These are phyloP conservation scores for Termitomyces eurrhizus DNA, from an alignment of 768 basidiomycete species.

Conservation along the genomic window DNA sequence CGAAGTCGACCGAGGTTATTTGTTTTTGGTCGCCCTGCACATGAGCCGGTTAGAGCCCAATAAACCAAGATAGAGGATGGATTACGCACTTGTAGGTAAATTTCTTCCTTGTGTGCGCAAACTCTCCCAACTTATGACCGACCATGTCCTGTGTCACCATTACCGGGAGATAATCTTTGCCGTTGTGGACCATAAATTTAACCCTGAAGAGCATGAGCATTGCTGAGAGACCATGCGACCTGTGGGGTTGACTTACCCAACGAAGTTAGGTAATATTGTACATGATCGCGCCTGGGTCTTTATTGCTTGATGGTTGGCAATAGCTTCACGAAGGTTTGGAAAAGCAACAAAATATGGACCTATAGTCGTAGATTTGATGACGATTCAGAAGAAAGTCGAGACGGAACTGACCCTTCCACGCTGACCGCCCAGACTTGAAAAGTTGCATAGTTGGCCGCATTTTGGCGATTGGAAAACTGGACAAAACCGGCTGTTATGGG, in stretches of 20 bases:
- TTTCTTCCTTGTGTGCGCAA: constrained; percentile 83
- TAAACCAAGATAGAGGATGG: not conserved
- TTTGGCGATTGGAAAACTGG: not conserved
- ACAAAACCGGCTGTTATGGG: not conserved
- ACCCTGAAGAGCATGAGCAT: constrained; percentile 41
- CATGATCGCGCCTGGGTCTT: constrained; percentile 85
- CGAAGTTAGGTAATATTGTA: constrained; percentile 93
- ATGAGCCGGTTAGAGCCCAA: not conserved
- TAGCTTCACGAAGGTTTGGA: constrained; percentile 78
- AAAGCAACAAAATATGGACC: constrained; percentile 96
- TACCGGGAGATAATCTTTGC: constrained; percentile 85
- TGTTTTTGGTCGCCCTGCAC: constrained; percentile 19
- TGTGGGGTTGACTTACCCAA: constrained; percentile 60
- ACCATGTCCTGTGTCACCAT: constrained; percentile 96
- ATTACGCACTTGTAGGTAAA: constrained; percentile 78
- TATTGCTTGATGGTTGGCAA: constrained; percentile 80
- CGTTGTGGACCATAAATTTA: constrained; percentile 92
- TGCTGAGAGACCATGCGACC: not conserved
- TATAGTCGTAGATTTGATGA: constrained; percentile 23
- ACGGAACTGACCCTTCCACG: constrained; percentile 67
- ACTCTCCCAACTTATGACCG: constrained; percentile 96
- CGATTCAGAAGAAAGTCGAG: not conserved
- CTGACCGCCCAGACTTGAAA: constrained; percentile 66
- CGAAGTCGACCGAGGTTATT: constrained; percentile 1
- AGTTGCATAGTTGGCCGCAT: constrained; percentile 66